Evolutionary conservation across 805 yeast genomes (phyloP).

Genomic region (Sporopachydermia lactativora): DNA sequence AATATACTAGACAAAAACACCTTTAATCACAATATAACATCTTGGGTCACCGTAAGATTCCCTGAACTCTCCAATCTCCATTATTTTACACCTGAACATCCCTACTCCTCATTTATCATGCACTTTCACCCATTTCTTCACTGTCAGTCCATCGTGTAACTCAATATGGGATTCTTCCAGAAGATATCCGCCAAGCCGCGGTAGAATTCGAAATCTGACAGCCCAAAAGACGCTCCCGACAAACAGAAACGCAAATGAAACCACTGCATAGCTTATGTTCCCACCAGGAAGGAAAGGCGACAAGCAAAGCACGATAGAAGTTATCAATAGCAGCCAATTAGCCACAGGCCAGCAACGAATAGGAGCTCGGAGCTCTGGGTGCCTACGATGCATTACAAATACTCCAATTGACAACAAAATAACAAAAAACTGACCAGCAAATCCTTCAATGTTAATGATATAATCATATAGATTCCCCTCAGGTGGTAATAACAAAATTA

Average conservation of each 20-base stretch:
- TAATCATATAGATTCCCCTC: conserved; percentile 28
- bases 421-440: conserved; percentile 24
- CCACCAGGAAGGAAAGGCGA: background rate
- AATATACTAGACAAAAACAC: no score
- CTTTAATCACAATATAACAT: no score
- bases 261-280: background rate
- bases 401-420: conserved; percentile 25
- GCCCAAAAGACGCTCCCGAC: conserved; percentile 42
- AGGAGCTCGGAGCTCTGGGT: conserved; percentile 1
- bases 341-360: background rate
- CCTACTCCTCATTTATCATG: no score
- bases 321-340: background rate
- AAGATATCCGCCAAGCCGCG: conserved; percentile 31
- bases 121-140: conserved; percentile 40
- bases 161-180: conserved; percentile 26
- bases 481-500: conserved; percentile 21
- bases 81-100: no score
- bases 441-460: conserved; percentile 28
- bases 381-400: conserved; percentile 13
- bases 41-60: no score
- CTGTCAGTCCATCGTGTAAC: conserved; percentile 42
- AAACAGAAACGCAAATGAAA: conserved; percentile 17
- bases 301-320: background rate
- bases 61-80: no score
- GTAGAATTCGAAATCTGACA: conserved; percentile 32